Conservation (phyloP, 208 protist genomes). For the Phytomonas francai region DNA sequence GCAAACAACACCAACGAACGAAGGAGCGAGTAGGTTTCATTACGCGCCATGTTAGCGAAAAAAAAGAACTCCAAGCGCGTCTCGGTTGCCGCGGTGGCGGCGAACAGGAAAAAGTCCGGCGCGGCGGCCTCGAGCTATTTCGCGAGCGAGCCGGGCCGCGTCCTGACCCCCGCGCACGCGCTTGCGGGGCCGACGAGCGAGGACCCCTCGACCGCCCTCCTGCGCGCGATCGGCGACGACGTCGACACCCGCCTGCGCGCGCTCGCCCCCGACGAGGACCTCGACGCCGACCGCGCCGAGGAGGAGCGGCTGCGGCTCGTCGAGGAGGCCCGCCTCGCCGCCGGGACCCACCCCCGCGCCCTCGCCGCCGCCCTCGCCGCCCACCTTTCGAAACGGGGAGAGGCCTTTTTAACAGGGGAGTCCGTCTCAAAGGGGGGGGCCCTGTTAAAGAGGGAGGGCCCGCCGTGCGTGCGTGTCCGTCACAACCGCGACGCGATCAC, state of each 20-base stretch:
- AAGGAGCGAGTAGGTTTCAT: no score
- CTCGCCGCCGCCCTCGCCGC: constrained; percentile 32
- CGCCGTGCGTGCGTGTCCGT: constrained; percentile 24
- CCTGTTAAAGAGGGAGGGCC: neutral
- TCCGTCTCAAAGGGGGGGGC: no score
- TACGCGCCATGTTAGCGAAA: constrained; percentile 47
- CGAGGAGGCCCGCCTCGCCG: constrained; percentile 72
- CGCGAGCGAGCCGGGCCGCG: neutral
- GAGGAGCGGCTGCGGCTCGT: constrained; percentile 34
- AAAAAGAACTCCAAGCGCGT: constrained; percentile 42
- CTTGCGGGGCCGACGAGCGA: constrained; percentile 14
- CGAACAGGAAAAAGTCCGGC: constrained; percentile 16
- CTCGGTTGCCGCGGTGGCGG: constrained; percentile 28
- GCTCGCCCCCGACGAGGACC: constrained; percentile 60
- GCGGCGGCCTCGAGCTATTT: neutral
- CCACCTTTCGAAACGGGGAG: constrained; percentile 29
- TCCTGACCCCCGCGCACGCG: constrained; percentile 20
- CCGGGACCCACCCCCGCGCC: constrained; percentile 62
- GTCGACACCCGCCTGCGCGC: constrained; percentile 80
- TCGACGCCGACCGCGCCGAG: no score
- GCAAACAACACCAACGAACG: no score
- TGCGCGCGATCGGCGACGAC: constrained; percentile 68
- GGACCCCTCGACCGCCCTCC: constrained; percentile 20
- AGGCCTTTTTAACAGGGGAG: no score
- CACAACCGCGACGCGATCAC: constrained; percentile 87